A percentile compares a stretch with the other conserved stretches of the same genome.
phyloP scores from a whole-genome alignment of 345 rosid species.

The Crucihimalaya himalaica region DNA sequence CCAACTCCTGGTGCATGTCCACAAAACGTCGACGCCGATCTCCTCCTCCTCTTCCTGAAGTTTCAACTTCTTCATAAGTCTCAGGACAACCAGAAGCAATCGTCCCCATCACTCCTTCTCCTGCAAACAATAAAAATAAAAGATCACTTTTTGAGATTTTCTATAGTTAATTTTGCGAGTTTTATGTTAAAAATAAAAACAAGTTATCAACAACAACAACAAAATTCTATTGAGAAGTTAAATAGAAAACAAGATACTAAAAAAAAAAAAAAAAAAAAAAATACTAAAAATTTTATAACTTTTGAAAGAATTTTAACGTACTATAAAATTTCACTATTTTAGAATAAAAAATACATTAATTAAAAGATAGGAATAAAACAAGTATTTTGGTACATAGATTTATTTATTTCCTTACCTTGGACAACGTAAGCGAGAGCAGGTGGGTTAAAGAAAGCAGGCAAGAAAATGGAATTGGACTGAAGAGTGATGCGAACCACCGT shows the following conservation, averaged over 20 bases:
- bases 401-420: constrained; percentile 39
- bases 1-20: constrained; percentile 62
- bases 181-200: not conserved
- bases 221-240: not conserved
- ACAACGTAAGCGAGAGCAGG: constrained; percentile 57
- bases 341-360: not conserved
- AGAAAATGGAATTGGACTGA: constrained; percentile 54
- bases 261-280: not conserved
- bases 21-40: constrained; percentile 25
- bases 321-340: not conserved
- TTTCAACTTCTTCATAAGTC: constrained; percentile 50
- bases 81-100: constrained; percentile 64
- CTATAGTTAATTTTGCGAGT: not conserved
- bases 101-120: constrained; percentile 49
- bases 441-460: constrained; percentile 51
- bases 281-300: not conserved
- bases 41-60: not conserved
- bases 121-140: constrained; percentile 25
- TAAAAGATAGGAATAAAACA: too few relatives aligned
- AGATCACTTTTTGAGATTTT: not conserved
- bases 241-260: not conserved
- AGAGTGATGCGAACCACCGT: constrained; percentile 50
- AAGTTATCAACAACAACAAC: too few relatives aligned
- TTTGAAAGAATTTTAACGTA: not conserved
- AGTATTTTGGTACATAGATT: not conserved